Evolutionary conservation across 2,329 filamentous ascomycete species (phyloP), one percentile per base, ranked within the genome.

Genomic region (Xylariomycetidae sp.): DNA sequence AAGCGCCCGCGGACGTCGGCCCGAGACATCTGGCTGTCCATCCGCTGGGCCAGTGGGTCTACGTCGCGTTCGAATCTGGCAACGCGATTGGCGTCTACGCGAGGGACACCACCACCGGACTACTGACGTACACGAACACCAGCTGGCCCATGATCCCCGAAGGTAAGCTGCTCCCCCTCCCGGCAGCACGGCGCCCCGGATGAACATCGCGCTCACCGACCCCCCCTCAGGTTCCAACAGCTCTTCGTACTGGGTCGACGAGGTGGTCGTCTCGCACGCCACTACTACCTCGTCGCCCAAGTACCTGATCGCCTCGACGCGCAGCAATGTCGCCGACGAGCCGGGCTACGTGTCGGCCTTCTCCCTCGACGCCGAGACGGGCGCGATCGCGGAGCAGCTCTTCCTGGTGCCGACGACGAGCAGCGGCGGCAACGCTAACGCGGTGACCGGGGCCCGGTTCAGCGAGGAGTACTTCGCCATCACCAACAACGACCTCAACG

Each of bases 321-420:
- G 50, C 18, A 46, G 42, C 6, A 36, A 42, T n/a, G 37, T 38
- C 5, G 38, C 31, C 9, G 33, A 27, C 5, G 33, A 40, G 10
- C 38, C 43, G 3, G 56, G 56, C 17, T 58, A 55, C 34, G 44
- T 58, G 20, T 51, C 51, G 4, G 49, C 45, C 3, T 58, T 57
- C 36, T 31, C 45, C 2, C 42, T 58, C 13, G 44, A 55, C 11
- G 25, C 39, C 22, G 28, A 20, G 12, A 25, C 36, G 3, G 53
- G 55, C 10, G 46, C 49, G 25, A 51, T 58, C 25, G 27, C 36
- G 2, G 33, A 45, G 27, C 51, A 52, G 40, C 35, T 53, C 7
- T 55, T 56, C 46, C 37, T 57, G 7, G 25, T 40, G 4, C 43
- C 45, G 14, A 57, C 49, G 11, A 51, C 49, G 4, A 46, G 38